phyloP scores from a whole-genome alignment of 805 yeast species.

The Saturnispora bothae region DNA sequence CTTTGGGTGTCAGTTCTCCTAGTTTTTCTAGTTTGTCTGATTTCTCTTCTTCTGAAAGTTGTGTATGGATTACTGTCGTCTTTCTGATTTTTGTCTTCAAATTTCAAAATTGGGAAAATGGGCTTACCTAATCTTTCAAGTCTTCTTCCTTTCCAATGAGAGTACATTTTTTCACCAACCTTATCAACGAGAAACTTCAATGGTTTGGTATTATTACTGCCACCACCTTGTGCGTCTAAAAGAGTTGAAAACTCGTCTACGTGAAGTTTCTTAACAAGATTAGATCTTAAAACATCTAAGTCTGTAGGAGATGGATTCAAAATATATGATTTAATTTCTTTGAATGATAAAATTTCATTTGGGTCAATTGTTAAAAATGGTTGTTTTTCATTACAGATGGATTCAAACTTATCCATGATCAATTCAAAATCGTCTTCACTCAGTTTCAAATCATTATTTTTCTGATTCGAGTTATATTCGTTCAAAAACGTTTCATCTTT shows the following conservation, averaged over 20 bases:
- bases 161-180: slow-evolving; percentile 61
- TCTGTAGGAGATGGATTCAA: slow-evolving; percentile 35
- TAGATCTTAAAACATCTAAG: slow-evolving; percentile 46
- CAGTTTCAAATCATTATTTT: slow-evolving; percentile 30
- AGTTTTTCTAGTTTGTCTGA: slow-evolving; percentile 91
- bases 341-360: slow-evolving; percentile 54
- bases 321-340: slow-evolving; percentile 52
- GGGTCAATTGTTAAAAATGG: slow-evolving; percentile 81
- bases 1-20: slow-evolving; percentile 89
- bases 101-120: slow-evolving; percentile 65
- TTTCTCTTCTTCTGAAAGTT: slow-evolving; percentile 91
- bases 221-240: slow-evolving; percentile 41
- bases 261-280: slow-evolving; percentile 45
- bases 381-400: slow-evolving; percentile 65
- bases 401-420: slow-evolving; percentile 64
- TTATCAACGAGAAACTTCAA: slow-evolving; percentile 37
- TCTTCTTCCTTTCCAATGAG: slow-evolving; percentile 74
- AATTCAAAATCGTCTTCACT: slow-evolving; percentile 82
- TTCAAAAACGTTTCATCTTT: slow-evolving; percentile 61
- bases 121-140: slow-evolving; percentile 58
- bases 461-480: slow-evolving; percentile 27
- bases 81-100: slow-evolving; percentile 70
- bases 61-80: slow-evolving; percentile 93
- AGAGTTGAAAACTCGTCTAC: slow-evolving; percentile 48
- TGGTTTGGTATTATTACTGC: slow-evolving; percentile 36